Percentiles rank a stretch among this genome's conserved stretches.
Evolutionary conservation across 495 filamentous ascomycete species (phyloP).

Genomic region (Aspergillus affinis): DNA sequence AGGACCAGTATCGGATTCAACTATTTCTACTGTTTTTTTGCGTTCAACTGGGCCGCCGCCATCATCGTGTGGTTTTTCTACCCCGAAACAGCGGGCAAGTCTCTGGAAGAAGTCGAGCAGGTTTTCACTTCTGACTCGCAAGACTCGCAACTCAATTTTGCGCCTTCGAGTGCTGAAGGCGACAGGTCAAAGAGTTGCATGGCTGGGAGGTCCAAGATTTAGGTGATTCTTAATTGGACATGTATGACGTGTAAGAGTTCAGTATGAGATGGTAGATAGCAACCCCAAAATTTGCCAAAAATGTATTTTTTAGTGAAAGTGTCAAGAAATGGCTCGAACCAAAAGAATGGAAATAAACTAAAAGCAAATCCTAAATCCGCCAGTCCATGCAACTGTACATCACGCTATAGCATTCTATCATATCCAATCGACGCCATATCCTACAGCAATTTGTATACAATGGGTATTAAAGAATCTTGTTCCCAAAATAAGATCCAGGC

Average conservation of each 20-base stretch:
- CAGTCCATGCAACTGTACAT: neutral
- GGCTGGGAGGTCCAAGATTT: neutral
- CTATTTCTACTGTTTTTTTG: slow-evolving; percentile 57
- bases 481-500: neutral
- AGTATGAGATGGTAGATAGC: neutral
- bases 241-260: neutral
- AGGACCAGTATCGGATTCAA: slow-evolving; percentile 45
- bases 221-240: neutral
- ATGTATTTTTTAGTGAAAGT: neutral
- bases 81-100: slow-evolving; percentile 53
- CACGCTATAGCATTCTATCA: neutral
- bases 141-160: neutral
- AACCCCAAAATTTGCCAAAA: neutral
- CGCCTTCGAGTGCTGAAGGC: neutral
- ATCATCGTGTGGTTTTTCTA: slow-evolving; percentile 47
- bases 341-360: neutral
- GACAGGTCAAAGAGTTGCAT: neutral
- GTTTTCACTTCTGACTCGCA: slow-evolving; percentile 29
- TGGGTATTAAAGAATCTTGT: neutral
- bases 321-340: neutral
- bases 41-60: slow-evolving; percentile 47
- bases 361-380: neutral
- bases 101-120: slow-evolving; percentile 54
- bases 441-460: neutral
- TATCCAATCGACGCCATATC: neutral